A percentile compares a stretch with the other conserved stretches of the same genome.
These are phyloP conservation scores for Filosporella fistucella DNA, from an alignment of 495 filamentous ascomycete species.

Conservation along the genomic window DNA sequence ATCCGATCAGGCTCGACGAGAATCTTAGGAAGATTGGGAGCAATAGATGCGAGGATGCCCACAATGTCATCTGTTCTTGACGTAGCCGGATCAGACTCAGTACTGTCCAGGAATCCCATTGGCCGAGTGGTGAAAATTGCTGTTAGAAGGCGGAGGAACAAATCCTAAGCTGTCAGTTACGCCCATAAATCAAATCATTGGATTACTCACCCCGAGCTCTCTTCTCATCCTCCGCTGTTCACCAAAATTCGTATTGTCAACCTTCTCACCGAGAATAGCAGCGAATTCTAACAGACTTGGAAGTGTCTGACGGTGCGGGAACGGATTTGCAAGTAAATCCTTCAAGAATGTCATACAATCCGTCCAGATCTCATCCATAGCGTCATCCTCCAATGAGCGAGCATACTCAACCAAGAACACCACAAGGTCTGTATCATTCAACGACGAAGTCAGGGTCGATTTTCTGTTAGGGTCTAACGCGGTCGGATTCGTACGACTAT, in stretches of 20 bases:
- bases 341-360: constrained; percentile 90
- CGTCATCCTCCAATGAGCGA: constrained; percentile 87
- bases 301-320: constrained; percentile 88
- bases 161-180: constrained; percentile 54
- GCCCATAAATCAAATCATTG: constrained; percentile 25
- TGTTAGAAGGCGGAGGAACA: constrained; percentile 80
- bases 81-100: constrained; percentile 26
- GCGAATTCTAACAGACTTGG: constrained; percentile 85
- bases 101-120: constrained; percentile 49
- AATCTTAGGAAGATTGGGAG: constrained; percentile 80
- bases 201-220: constrained; percentile 73
- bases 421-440: constrained; percentile 78
- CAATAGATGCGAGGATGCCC: constrained; percentile 69
- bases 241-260: constrained; percentile 96
- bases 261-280: constrained; percentile 83
- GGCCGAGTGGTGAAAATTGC: constrained; percentile 90
- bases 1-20: constrained; percentile 84
- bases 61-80: constrained; percentile 70
- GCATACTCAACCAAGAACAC: constrained; percentile 88
- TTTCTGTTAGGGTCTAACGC: constrained; percentile 76
- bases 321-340: constrained; percentile 88
- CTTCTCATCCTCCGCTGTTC: constrained; percentile 92
- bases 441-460: constrained; percentile 78
- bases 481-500: constrained; percentile 81
- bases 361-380: constrained; percentile 98